Percentiles rank a stretch among this genome's conserved stretches.
phyloP scores from a whole-genome alignment of 1,284 basidiomycete species.

The Boletus semigastroideus region DNA sequence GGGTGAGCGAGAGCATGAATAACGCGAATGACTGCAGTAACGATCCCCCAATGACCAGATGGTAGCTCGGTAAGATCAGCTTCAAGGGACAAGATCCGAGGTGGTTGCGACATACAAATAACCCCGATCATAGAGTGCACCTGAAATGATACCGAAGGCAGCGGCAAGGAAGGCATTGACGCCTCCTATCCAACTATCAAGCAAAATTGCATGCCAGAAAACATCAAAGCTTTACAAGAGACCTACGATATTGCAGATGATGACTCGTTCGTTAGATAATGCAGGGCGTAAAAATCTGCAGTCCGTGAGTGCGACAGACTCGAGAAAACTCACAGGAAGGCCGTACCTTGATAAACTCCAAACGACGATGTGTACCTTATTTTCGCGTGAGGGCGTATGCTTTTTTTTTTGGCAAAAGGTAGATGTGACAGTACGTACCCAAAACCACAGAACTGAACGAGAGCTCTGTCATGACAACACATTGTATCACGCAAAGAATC shows the following conservation, averaged over 20 bases:
- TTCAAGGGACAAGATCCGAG: not conserved
- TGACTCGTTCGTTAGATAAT: slow-evolving; percentile 31
- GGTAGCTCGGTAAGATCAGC: slow-evolving; percentile 23
- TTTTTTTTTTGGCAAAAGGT: not conserved
- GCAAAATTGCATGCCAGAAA: not conserved
- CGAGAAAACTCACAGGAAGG: not conserved
- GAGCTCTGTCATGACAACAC: slow-evolving; percentile 12
- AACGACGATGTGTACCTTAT: slow-evolving; percentile 28
- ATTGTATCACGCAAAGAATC: not conserved
- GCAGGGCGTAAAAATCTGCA: slow-evolving; percentile 30
- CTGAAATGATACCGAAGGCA: slow-evolving; percentile 14
- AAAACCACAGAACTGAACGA: slow-evolving; percentile 26
- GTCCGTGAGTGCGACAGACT: not conserved
- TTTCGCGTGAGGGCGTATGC: not conserved
- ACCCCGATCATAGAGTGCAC: slow-evolving; percentile 29
- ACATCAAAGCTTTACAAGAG: not conserved
- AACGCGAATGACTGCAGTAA: slow-evolving; percentile 25
- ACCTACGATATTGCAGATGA: slow-evolving; percentile 33
- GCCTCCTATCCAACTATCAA: slow-evolving; percentile 34
- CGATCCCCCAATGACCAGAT: slow-evolving; percentile 29
- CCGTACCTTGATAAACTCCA: slow-evolving; percentile 34
- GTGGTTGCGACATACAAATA: slow-evolving; percentile 27
- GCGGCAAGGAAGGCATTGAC: slow-evolving; percentile 21
- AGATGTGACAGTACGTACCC: slow-evolving; percentile 15
- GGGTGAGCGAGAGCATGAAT: slow-evolving; percentile 32